Evolutionary conservation across 1,284 basidiomycete genomes (phyloP).

Genomic region (Melampsora occidentalis): DNA sequence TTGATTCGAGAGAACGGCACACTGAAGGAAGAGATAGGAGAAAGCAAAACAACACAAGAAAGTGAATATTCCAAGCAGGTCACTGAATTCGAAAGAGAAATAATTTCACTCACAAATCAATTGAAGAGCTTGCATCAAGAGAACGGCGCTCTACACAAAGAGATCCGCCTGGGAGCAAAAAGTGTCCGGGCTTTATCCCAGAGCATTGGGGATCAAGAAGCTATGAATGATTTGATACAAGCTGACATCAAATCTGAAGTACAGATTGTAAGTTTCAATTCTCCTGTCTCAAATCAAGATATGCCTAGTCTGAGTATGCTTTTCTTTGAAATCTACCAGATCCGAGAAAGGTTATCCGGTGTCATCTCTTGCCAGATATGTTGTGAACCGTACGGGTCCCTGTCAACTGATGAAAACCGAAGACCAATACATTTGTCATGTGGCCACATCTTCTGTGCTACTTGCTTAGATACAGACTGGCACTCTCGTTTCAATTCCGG

Average conservation of each 20-base stretch:
- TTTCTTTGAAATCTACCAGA: conserved; percentile 9
- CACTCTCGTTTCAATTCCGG: neutral
- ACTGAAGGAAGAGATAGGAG: conserved; percentile 13
- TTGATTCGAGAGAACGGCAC: conserved; percentile 4
- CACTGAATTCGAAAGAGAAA: no score
- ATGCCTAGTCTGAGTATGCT: no score
- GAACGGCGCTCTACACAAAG: conserved; percentile 17
- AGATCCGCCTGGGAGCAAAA: conserved; percentile 13
- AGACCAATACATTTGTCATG: conserved; percentile 38
- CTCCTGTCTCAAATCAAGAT: no score
- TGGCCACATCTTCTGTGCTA: conserved; percentile 41
- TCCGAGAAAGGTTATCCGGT: conserved; percentile 22
- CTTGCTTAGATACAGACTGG: conserved; percentile 31
- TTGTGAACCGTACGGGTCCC: conserved; percentile 34
- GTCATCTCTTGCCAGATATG: conserved; percentile 36
- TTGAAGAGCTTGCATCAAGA: neutral
- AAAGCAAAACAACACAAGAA: no score
- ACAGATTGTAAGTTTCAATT: no score
- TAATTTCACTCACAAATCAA: neutral
- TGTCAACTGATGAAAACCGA: conserved; percentile 14
- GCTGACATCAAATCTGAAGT: no score
- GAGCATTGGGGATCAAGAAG: neutral
- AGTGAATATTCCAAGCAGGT: no score
- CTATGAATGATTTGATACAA: no score
- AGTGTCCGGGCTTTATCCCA: conserved; percentile 19